Conservation (phyloP, 257 asterid species). For the Dorcoceras hygrometricum region DNA sequence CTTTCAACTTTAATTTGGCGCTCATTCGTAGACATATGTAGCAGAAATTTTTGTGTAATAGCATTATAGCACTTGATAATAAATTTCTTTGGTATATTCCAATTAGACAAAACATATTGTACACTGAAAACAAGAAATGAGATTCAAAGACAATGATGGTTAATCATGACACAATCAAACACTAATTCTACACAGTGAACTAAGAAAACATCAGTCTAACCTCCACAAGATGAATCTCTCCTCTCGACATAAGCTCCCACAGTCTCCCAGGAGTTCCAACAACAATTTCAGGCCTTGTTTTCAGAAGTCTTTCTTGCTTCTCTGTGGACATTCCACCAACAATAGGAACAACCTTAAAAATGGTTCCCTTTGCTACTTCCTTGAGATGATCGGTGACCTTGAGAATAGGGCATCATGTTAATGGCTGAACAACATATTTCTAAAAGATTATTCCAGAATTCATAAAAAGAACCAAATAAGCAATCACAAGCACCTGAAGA, state of each 20-base stretch:
- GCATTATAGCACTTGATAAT: not conserved
- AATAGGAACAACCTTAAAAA: constrained; percentile 72
- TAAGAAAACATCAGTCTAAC: constrained; percentile 38
- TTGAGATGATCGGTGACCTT: constrained; percentile 93
- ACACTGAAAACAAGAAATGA: not conserved
- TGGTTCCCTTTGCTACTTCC: constrained; percentile 57
- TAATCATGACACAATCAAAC: constrained; percentile 8
- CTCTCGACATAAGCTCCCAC: constrained; percentile 97
- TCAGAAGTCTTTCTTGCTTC: constrained; percentile 92
- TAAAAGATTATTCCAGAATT: not conserved
- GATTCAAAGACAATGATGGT: not conserved
- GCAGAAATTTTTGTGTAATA: constrained; percentile 8
- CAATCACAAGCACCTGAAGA: constrained; percentile 59
- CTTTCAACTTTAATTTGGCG: constrained; percentile 3
- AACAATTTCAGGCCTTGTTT: constrained; percentile 85
- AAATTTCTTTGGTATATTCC: not conserved
- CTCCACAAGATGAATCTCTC: constrained; percentile 82
- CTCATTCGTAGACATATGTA: constrained; percentile 10
- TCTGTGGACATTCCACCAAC: constrained; percentile 94
- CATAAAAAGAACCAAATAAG: constrained; percentile 16
- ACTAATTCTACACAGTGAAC: constrained; percentile 17
- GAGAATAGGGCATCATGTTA: constrained; percentile 23
- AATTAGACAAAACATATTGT: not conserved
- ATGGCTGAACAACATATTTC: constrained; percentile 11
- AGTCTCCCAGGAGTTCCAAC: constrained; percentile 99